These are phyloP conservation scores for Ophiostoma fasciatum DNA, from an alignment of 2,329 filamentous ascomycete species.

Conservation along the genomic window DNA sequence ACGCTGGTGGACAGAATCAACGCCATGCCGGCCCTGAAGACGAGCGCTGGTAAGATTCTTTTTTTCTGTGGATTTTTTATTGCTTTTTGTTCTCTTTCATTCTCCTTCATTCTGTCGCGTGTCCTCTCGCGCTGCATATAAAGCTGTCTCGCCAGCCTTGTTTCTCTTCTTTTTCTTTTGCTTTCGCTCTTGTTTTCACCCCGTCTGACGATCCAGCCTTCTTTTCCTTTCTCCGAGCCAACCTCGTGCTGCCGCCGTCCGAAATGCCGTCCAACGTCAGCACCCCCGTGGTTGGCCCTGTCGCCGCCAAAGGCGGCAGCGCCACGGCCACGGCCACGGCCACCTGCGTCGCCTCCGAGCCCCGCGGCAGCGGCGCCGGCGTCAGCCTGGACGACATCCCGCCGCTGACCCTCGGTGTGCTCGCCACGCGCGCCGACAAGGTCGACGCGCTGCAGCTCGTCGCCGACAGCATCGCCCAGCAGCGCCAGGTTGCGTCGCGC, in stretches of 20 bases:
- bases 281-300: slow-evolving; percentile 47
- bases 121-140: slow-evolving; percentile 2
- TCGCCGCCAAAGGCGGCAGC: slow-evolving; percentile 15
- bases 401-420: slow-evolving; percentile 45
- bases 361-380: slow-evolving; percentile 9
- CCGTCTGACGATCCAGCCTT: slow-evolving; percentile 47
- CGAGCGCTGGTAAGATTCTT: slow-evolving; percentile 39
- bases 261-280: slow-evolving; percentile 48
- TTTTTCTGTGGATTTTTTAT: slow-evolving; percentile 8
- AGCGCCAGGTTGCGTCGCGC: slow-evolving; percentile 52
- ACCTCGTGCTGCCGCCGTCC: slow-evolving; percentile 53
- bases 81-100: background rate
- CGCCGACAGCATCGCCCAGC: slow-evolving; percentile 70
- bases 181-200: background rate
- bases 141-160: background rate
- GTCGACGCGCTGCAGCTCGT: slow-evolving; percentile 56
- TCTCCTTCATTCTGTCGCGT: slow-evolving; percentile 7
- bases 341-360: background rate
- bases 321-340: background rate
- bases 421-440: slow-evolving; percentile 43
- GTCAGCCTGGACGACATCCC: slow-evolving; percentile 37
- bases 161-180: background rate
- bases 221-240: slow-evolving; percentile 67
- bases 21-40: slow-evolving; percentile 41
- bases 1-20: slow-evolving; percentile 40